Percentiles rank a stretch among this genome's conserved stretches.
Evolutionary conservation across 768 basidiomycete species (phyloP).

Genomic region (Suillus sp.): DNA sequence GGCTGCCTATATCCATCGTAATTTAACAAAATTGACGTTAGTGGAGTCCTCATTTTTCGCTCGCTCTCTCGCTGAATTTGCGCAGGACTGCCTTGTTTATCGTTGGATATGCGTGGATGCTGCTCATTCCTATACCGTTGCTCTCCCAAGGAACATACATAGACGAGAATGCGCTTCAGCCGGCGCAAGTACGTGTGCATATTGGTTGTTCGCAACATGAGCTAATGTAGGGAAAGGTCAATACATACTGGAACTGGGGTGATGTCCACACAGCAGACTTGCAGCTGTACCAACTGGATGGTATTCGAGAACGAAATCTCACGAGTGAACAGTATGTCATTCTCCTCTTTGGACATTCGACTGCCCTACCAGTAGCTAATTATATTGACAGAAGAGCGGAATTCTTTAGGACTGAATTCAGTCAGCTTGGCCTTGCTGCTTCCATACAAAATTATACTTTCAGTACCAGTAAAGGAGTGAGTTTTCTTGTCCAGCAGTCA

Average conservation of each 20-base stretch:
- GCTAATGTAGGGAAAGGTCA: conserved; percentile 59
- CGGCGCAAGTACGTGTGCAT: conserved; percentile 67
- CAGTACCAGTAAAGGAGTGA: conserved; percentile 51
- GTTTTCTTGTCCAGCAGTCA: background rate
- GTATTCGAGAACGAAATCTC: conserved; percentile 59
- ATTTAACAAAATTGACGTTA: conserved; percentile 36
- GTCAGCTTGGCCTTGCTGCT: conserved; percentile 70
- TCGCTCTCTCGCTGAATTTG: conserved; percentile 14
- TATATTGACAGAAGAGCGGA: conserved; percentile 56
- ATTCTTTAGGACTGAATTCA: conserved; percentile 64
- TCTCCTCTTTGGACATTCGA: background rate
- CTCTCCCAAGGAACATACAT: conserved; percentile 77
- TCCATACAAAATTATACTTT: conserved; percentile 72
- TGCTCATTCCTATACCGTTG: conserved; percentile 66
- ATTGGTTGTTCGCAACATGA: background rate
- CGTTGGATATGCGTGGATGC: conserved; percentile 80
- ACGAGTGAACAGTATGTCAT: conserved; percentile 69
- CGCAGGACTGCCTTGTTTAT: conserved; percentile 58
- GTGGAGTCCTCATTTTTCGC: conserved; percentile 14
- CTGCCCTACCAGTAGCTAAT: conserved; percentile 10
- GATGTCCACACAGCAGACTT: conserved; percentile 86
- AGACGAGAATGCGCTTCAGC: conserved; percentile 95
- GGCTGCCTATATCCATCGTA: conserved; percentile 34
- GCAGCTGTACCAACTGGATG: conserved; percentile 74
- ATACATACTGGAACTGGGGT: conserved; percentile 88